Evolutionary conservation across 495 filamentous ascomycete species (phyloP).

Genomic region (Talaromyces ruber): DNA sequence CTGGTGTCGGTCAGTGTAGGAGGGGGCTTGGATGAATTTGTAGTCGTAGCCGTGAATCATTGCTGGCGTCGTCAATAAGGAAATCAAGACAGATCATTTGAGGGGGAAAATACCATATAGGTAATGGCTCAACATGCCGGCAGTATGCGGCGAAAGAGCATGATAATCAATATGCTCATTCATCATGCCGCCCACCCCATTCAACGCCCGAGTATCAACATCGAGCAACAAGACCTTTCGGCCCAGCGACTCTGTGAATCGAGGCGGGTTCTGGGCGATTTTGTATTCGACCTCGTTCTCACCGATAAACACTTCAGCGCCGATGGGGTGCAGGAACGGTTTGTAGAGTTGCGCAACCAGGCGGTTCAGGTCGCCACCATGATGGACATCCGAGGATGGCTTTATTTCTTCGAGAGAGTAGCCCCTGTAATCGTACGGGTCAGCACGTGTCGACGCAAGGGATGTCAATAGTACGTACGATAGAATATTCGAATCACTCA

Average conservation of each 20-base stretch:
- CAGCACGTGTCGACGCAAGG: conserved; percentile 4
- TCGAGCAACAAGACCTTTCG: conserved; percentile 29
- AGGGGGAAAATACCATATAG: conserved; percentile 18
- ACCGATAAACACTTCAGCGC: not conserved
- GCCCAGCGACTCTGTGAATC: conserved; percentile 17
- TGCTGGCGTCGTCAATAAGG: conserved; percentile 14
- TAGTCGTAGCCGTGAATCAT: conserved; percentile 47
- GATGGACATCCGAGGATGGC: not conserved
- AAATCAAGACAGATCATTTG: too few species aligned
- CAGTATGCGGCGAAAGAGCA: conserved; percentile 12
- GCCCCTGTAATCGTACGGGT: not conserved
- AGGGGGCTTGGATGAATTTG: conserved; percentile 30
- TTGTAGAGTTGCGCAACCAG: conserved; percentile 3
- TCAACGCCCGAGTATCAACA: conserved; percentile 26
- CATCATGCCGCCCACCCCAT: conserved; percentile 20
- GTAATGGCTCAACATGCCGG: conserved; percentile 32
- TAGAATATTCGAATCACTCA: not conserved
- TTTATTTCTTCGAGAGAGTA: conserved; percentile 1
- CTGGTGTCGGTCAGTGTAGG: conserved; percentile 15
- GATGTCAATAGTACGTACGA: not conserved
- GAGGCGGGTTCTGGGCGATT: conserved; percentile 1
- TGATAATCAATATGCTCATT: conserved; percentile 13
- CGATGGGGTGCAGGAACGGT: conserved; percentile 4
- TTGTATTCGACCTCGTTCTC: not conserved
- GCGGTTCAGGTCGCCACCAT: not conserved